Evolutionary conservation across 2,329 filamentous ascomycete genomes (phyloP).

Genomic region (Penicillium expansum): DNA sequence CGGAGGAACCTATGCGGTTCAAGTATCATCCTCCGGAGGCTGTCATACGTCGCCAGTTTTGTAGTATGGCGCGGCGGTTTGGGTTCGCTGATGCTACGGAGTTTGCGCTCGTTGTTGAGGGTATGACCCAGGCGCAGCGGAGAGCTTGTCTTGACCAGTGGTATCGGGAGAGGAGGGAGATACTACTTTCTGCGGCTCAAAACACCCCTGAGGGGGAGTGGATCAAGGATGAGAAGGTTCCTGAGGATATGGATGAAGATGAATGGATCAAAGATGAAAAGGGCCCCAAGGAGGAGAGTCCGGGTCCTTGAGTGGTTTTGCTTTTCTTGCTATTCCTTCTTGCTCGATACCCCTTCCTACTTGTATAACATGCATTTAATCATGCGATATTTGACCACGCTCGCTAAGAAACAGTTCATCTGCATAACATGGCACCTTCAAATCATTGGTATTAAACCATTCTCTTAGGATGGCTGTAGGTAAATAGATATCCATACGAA

Average conservation of each 20-base stretch:
- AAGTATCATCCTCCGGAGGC: slow-evolving; percentile 70
- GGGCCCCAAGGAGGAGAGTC: neutral
- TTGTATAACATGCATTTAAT: neutral
- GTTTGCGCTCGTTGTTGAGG: slow-evolving; percentile 87
- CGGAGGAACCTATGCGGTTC: slow-evolving; percentile 51
- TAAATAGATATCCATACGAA: neutral
- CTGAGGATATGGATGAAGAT: neutral
- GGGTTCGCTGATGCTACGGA: slow-evolving; percentile 74
- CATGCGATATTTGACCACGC: neutral
- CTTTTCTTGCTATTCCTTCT: neutral
- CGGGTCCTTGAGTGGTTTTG: neutral
- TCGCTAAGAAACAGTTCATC: neutral
- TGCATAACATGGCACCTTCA: neutral
- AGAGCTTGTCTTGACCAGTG: slow-evolving; percentile 76
- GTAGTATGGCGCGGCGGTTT: slow-evolving; percentile 78
- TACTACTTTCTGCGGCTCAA: slow-evolving; percentile 25
- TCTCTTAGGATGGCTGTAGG: neutral
- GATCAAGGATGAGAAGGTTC: neutral
- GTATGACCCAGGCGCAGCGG: slow-evolving; percentile 81
- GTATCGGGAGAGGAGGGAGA: slow-evolving; percentile 65
- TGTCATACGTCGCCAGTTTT: slow-evolving; percentile 80
- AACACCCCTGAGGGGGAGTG: neutral
- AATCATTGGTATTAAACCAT: slow-evolving; percentile 1
- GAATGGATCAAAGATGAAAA: neutral
- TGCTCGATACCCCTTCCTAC: slow-evolving; percentile 4